phyloP scores from a whole-genome alignment of 2,329 filamentous ascomycete species.

The Claviceps sp. region DNA sequence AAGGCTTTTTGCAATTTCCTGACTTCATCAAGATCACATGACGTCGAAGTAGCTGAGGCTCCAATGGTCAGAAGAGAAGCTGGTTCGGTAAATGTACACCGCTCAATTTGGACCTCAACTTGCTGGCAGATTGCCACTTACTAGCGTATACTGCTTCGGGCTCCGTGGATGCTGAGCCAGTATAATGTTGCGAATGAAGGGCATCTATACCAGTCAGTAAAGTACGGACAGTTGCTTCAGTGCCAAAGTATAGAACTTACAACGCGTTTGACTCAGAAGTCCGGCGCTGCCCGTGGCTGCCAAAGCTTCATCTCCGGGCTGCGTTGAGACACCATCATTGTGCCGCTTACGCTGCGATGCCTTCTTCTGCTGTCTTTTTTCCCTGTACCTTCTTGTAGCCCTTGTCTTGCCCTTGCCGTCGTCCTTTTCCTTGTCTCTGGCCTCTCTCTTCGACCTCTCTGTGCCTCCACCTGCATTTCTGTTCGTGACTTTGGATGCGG shows the following conservation, averaged over 20 bases:
- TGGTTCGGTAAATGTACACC: neutral
- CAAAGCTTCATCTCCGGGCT: neutral
- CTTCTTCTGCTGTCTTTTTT: neutral
- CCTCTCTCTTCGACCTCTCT: neutral
- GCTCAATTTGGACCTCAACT: neutral
- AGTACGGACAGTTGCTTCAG: neutral
- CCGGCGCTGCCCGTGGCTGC: neutral
- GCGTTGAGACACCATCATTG: neutral
- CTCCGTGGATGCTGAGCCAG: neutral
- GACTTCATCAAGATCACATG: neutral
- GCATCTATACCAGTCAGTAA: neutral
- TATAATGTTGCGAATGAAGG: neutral
- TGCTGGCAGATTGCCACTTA: neutral
- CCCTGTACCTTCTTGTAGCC: neutral
- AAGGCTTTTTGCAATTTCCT: slow-evolving; percentile 1
- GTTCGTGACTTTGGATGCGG: slow-evolving; percentile 1
- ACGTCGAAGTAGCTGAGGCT: neutral
- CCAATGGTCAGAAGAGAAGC: neutral
- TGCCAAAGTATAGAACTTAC: neutral
- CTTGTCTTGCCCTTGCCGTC: neutral
- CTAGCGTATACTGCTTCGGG: neutral
- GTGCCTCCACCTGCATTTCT: neutral
- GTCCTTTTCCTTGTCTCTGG: neutral
- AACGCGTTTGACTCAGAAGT: neutral
- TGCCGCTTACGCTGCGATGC: slow-evolving; percentile 1